Evolutionary conservation across 176 grass and related monocot species (phyloP), one percentile per base, ranked within the genome.

Genomic region (Triticum dicoccoides): DNA sequence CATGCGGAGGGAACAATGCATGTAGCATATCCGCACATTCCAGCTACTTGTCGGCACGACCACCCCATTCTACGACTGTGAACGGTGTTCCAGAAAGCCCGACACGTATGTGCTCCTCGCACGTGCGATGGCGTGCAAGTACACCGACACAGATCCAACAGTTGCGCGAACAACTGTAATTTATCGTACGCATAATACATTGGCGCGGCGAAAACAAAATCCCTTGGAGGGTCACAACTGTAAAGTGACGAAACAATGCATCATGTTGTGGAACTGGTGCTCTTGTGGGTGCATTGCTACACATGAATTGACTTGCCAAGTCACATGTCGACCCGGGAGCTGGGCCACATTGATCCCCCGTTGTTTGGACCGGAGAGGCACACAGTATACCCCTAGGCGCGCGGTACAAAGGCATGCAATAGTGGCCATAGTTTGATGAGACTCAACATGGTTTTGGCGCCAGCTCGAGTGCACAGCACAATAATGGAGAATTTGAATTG

Each of bases 311-410:
- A 75, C 23, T 23, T 73, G 87, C 42, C 76, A 27, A 24, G 73
- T 78, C 66, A 84, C 58, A 85, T 29, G 72, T 9, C n/a, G 41
- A 72, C 25, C 8, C 21, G 13, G 6, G 51, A n/a, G 34, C 45
- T 62, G 87, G 87, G 81, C 76, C 82, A 89, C 87, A 83, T n/a
- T 27, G 38, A 65, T 59, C 62, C 49, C 61, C 27, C 3, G 5
- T 23, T 75, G 11, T 84, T 73, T 61, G 68, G 35, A 76, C 27
- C 6, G 3, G 58, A 69, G 37, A 29, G 13, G 24, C 44, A 68
- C 44, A 68, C 6, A 6, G 33, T 21, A 70, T 70, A 35, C 65
- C 13, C 18, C 20, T 54, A 37, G 23, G 80, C 73, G 29, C 29
- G 29, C 29, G 34, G 73, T 38, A 41, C 32, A 51, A 51, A 10